These are phyloP conservation scores for Alternaria sp. DNA, from an alignment of 2,329 filamentous ascomycete species.

Conservation along the genomic window DNA sequence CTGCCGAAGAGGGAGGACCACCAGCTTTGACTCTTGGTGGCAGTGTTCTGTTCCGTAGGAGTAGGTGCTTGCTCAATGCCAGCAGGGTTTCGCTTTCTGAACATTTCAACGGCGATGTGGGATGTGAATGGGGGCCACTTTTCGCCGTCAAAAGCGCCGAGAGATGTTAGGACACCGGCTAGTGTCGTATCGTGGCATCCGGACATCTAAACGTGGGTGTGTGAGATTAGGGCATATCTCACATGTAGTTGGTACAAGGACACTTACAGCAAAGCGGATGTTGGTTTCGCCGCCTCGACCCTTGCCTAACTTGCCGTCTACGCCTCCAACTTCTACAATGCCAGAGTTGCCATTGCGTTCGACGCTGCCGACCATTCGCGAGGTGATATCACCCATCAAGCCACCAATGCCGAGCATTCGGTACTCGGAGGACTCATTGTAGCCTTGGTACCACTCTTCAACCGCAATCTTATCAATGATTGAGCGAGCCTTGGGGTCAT, in stretches of 20 bases:
- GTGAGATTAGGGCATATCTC: too few relatives aligned
- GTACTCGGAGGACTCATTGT: conserved; percentile 84
- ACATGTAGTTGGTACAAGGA: too few relatives aligned
- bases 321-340: conserved; percentile 51
- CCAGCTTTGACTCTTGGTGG: conserved; percentile 40
- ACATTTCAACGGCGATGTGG: conserved; percentile 90
- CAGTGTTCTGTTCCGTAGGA: conserved; percentile 9
- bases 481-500: conserved; percentile 74
- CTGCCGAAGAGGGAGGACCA: conserved; percentile 50
- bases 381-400: conserved; percentile 82
- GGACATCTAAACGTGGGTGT: conserved; percentile 59
- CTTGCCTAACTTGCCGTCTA: conserved; percentile 45
- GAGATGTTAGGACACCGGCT: conserved; percentile 75
- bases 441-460: conserved; percentile 94
- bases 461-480: conserved; percentile 78
- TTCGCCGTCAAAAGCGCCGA: conserved; percentile 77
- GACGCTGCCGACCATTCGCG: conserved; percentile 53
- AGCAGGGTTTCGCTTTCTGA: conserved; percentile 62
- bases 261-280: conserved; percentile 69
- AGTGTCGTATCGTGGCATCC: conserved; percentile 96
- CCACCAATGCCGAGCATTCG: conserved; percentile 87
- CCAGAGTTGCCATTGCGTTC: conserved; percentile 48
- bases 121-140: conserved; percentile 94
- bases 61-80: background rate
- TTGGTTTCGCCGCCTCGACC: conserved; percentile 59